A percentile compares a stretch with the other conserved stretches of the same genome.
Conservation (phyloP, 2,329 filamentous ascomycete species). For the Colletotrichum somersetense region DNA sequence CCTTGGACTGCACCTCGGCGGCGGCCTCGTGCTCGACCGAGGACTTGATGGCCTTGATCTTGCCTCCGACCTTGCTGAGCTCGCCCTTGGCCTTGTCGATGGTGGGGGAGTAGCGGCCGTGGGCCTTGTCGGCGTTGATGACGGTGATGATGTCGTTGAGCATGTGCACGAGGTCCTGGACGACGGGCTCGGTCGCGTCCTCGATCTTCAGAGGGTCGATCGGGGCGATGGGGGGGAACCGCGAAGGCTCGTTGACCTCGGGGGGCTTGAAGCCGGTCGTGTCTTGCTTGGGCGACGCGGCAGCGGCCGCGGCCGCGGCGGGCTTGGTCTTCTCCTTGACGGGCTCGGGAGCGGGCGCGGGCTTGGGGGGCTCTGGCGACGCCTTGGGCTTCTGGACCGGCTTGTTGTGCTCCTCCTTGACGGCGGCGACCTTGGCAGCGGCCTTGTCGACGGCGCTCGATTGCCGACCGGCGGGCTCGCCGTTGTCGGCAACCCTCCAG, state of each 20-base stretch:
- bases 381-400: constrained; percentile 44
- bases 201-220: constrained; percentile 84
- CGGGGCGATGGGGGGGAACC: constrained; percentile 72
- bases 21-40: constrained; percentile 79
- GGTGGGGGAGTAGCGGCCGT: constrained; percentile 80
- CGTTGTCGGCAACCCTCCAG: constrained; percentile 78
- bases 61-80: constrained; percentile 80
- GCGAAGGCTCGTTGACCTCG: constrained; percentile 75
- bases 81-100: constrained; percentile 89
- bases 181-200: constrained; percentile 84
- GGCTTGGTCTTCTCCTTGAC: constrained; percentile 50
- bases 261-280: constrained; percentile 63
- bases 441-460: constrained; percentile 65
- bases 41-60: constrained; percentile 81
- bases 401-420: constrained; percentile 50
- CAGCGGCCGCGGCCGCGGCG: constrained; percentile 30
- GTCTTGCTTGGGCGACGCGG: constrained; percentile 43
- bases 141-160: constrained; percentile 96
- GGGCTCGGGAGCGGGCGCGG: constrained; percentile 42
- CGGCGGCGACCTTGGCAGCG: constrained; percentile 48
- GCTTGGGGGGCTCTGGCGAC: constrained; percentile 15
- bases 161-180: constrained; percentile 94
- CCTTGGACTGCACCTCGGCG: constrained; percentile 77
- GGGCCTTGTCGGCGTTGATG: constrained; percentile 87
- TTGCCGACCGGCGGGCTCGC: constrained; percentile 69